A percentile compares a stretch with the other conserved stretches of the same genome.
Evolutionary conservation across 1,139 yeast species (phyloP).

Genomic region (Taiozyma sp.): DNA sequence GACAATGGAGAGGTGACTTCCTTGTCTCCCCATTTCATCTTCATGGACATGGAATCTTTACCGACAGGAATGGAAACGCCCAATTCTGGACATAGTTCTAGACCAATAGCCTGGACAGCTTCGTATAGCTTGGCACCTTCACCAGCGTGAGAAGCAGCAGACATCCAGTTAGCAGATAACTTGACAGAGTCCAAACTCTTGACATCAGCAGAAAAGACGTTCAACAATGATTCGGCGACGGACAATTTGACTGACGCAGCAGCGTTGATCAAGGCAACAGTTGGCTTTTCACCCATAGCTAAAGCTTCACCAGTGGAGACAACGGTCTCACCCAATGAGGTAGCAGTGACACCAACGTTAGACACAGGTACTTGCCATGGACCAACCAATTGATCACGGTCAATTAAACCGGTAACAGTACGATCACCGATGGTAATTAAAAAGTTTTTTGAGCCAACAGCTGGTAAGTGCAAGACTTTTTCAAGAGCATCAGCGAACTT

Average conservation of each 20-base stretch:
- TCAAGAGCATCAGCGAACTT: conserved; percentile 62
- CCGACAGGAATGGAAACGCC: conserved; percentile 97
- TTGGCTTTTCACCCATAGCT: conserved; percentile 97
- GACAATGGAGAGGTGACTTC: conserved; percentile 95
- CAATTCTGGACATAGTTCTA: conserved; percentile 90
- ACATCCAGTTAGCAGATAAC: conserved; percentile 99
- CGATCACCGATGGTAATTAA: conserved; percentile 97
- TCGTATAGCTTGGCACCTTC: conserved; percentile 95
- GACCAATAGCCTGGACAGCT: conserved; percentile 95
- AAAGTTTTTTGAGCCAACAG: conserved; percentile 95
- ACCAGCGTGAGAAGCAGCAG: conserved; percentile 93
- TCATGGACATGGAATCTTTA: conserved; percentile 99
- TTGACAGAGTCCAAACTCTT: conserved; percentile 71
- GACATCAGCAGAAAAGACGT: conserved; percentile 87
- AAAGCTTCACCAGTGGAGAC: conserved; percentile 88
- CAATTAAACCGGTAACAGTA: conserved; percentile 92
- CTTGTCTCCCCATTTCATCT: conserved; percentile 94
- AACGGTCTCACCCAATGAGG: conserved; percentile 75
- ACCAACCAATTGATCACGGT: conserved; percentile 98
- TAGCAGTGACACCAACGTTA: conserved; percentile 96
- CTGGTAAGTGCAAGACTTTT: conserved; percentile 84
- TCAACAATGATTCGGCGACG: conserved; percentile 91
- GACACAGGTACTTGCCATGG: conserved; percentile 99
- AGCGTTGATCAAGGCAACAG: conserved; percentile 85
- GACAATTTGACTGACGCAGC: conserved; percentile 95